A percentile compares a stretch with the other conserved stretches of the same genome.
Evolutionary conservation across 163 green algal genomes (phyloP).

Genomic region (Chlorella variabilis): DNA sequence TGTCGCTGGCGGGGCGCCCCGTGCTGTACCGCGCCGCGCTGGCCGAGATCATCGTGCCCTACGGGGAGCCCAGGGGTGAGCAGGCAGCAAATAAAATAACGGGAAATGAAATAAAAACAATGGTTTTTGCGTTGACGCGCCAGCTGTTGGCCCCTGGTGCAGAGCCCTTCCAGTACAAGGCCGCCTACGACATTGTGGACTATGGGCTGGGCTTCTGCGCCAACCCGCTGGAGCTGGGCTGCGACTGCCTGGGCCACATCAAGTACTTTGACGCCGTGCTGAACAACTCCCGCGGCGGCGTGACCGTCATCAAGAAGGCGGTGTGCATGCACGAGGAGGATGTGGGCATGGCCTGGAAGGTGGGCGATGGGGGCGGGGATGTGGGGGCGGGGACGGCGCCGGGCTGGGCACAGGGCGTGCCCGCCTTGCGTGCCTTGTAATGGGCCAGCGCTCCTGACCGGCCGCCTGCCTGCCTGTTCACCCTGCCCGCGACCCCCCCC

Average conservation of each 20-base stretch:
- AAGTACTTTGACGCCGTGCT: slow-evolving; percentile 86
- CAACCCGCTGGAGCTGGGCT: slow-evolving; percentile 84
- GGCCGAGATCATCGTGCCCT: slow-evolving; percentile 91
- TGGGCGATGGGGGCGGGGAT: not conserved
- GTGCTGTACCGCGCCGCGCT: slow-evolving; percentile 82
- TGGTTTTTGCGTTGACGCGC: too few relatives aligned
- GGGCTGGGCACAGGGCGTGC: too few relatives aligned
- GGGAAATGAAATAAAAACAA: too few relatives aligned
- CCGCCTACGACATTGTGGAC: slow-evolving; percentile 90
- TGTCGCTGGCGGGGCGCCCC: slow-evolving; percentile 52
- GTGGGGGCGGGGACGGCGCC: not conserved
- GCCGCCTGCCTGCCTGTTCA: too few relatives aligned
- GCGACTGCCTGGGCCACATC: slow-evolving; percentile 90
- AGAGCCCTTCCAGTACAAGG: slow-evolving; percentile 54
- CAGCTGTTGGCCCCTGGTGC: too few relatives aligned
- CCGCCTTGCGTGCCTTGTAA: too few relatives aligned
- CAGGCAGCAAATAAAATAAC: too few relatives aligned
- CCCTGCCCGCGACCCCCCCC: too few relatives aligned
- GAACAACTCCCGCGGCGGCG: slow-evolving; percentile 60
- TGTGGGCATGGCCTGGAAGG: slow-evolving; percentile 86
- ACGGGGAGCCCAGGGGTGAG: slow-evolving; percentile 57
- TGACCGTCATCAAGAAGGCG: slow-evolving; percentile 74
- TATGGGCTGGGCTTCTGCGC: slow-evolving; percentile 71
- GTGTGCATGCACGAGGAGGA: slow-evolving; percentile 97
- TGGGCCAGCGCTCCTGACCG: too few relatives aligned